Conservation (phyloP, 179 eudicot genomes). For the Sideroxylon spinosum region DNA sequence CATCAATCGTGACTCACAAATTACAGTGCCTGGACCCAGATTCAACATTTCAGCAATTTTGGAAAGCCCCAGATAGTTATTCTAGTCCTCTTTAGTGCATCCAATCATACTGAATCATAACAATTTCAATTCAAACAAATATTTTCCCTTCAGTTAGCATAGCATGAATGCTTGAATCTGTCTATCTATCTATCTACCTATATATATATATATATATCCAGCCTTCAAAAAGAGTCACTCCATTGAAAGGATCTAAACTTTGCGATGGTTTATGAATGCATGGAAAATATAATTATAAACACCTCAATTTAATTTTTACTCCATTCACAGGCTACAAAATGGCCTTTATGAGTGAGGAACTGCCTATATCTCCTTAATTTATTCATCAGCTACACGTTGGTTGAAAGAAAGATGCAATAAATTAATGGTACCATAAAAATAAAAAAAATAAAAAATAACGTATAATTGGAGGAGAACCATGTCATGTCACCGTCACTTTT, state of each 20-base stretch:
- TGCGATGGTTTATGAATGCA: background rate
- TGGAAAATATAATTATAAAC: background rate
- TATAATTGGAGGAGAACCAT: conserved; percentile 3
- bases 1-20: background rate
- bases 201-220: no score
- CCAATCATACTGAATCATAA: background rate
- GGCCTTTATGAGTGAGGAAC: no score
- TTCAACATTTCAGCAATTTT: background rate
- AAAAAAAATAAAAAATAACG: background rate
- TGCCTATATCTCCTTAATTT: no score
- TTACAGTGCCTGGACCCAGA: background rate
- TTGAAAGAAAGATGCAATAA: no score
- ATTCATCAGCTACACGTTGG: no score
- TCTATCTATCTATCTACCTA: no score
- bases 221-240: background rate
- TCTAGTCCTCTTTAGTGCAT: background rate
- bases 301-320: background rate
- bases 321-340: background rate
- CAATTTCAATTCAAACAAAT: no score
- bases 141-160: no score
- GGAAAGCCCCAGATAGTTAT: background rate
- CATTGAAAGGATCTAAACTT: background rate
- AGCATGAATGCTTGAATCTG: no score
- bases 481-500: background rate
- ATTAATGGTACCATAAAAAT: no score